These are phyloP conservation scores for Cardiosporidium cionae DNA, from an alignment of 169 alveolate genomes.

Conservation along the genomic window DNA sequence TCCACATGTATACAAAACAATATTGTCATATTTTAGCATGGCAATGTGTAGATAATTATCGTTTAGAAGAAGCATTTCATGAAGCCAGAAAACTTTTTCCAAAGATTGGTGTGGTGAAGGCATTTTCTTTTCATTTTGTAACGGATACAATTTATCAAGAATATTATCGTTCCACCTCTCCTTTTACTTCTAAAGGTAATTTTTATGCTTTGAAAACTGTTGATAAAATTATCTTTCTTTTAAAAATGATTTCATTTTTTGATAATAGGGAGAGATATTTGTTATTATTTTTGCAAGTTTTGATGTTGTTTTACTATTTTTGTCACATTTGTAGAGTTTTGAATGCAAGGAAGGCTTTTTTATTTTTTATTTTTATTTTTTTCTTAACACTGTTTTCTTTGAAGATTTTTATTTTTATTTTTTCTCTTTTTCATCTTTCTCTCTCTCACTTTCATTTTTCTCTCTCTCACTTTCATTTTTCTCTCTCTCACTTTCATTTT, in stretches of 20 bases:
- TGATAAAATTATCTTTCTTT: neutral
- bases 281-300: no score
- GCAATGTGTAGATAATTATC: slow-evolving; percentile 25
- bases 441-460: no score
- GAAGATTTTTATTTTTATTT: no score
- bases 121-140: slow-evolving; percentile 8
- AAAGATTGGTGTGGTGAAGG: slow-evolving; percentile 9
- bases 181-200: slow-evolving; percentile 12
- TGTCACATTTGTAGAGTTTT: no score
- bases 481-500: no score
- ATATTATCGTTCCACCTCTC: slow-evolving; percentile 4
- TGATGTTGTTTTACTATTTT: no score
- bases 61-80: slow-evolving; percentile 23
- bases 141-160: slow-evolving; percentile 18
- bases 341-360: no score
- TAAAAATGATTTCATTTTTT: neutral
- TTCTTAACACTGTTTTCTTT: no score
- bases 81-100: slow-evolving; percentile 9
- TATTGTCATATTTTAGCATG: slow-evolving; percentile 10
- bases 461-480: no score
- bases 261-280: neutral
- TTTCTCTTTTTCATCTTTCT: no score
- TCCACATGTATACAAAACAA: slow-evolving; percentile 5
- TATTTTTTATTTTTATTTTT: no score
- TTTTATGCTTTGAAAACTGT: neutral